A percentile compares a stretch with the other conserved stretches of the same genome.
Evolutionary conservation across 2,329 filamentous ascomycete genomes (phyloP).

Genomic region (Massarina eburnea): DNA sequence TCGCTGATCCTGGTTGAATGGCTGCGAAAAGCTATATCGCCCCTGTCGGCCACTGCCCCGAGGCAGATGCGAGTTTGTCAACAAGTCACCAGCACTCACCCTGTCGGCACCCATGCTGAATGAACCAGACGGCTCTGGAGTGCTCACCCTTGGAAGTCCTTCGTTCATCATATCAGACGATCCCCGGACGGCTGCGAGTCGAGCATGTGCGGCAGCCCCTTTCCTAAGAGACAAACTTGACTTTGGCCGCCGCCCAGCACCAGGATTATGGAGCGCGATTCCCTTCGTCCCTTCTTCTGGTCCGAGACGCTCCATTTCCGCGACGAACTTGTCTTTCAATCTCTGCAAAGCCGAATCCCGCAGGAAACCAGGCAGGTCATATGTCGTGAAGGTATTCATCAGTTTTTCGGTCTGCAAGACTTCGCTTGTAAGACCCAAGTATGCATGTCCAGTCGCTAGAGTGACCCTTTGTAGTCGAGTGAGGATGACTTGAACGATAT

Average conservation of each 20-base stretch:
- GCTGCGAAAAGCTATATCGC: slow-evolving; percentile 51
- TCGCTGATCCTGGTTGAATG: slow-evolving; percentile 46
- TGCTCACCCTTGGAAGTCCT: slow-evolving; percentile 22
- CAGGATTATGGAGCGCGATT: slow-evolving; percentile 89
- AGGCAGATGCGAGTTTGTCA: slow-evolving; percentile 74
- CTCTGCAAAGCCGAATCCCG: slow-evolving; percentile 79
- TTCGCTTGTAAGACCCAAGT: slow-evolving; percentile 87
- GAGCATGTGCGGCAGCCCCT: slow-evolving; percentile 74
- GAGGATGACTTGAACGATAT: slow-evolving; percentile 96
- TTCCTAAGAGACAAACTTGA: slow-evolving; percentile 72
- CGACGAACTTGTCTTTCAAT: slow-evolving; percentile 88
- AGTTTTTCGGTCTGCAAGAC: slow-evolving; percentile 89
- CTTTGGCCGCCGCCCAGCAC: slow-evolving; percentile 64
- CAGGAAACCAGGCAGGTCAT: slow-evolving; percentile 87
- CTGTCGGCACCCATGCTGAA: slow-evolving; percentile 25
- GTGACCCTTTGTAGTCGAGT: slow-evolving; percentile 94
- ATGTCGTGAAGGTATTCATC: slow-evolving; percentile 90
- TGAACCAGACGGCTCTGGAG: slow-evolving; percentile 22
- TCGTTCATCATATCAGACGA: slow-evolving; percentile 26
- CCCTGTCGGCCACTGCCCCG: slow-evolving; percentile 58
- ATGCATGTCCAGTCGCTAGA: slow-evolving; percentile 89
- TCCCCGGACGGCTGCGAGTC: slow-evolving; percentile 52
- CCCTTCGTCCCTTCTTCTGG: slow-evolving; percentile 85
- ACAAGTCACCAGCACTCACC: slow-evolving; percentile 65
- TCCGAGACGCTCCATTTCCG: slow-evolving; percentile 79